Evolutionary conservation across 2,329 filamentous ascomycete genomes (phyloP).

Genomic region (Fusarium burgessii): DNA sequence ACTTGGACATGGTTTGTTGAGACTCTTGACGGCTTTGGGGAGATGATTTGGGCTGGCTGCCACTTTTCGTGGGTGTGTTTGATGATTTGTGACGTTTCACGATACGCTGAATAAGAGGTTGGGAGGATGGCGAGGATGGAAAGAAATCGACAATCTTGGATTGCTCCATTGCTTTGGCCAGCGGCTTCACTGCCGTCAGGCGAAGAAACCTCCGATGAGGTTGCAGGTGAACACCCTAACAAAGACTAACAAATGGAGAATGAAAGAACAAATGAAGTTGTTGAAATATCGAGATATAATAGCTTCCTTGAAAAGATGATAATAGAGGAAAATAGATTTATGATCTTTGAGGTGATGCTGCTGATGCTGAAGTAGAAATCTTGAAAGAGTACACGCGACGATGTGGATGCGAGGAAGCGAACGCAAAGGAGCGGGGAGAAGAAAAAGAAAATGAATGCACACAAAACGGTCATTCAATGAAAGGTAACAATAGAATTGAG

Average conservation of each 20-base stretch:
- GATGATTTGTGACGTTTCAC: neutral
- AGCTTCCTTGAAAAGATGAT: neutral
- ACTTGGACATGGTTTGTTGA: neutral
- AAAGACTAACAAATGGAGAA: neutral
- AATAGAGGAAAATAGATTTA: neutral
- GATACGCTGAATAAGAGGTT: neutral
- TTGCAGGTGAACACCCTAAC: neutral
- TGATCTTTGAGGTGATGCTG: neutral
- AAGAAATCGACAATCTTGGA: constrained; percentile 33
- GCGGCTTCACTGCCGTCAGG: neutral
- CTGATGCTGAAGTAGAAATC: neutral
- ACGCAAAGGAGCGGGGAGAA: neutral
- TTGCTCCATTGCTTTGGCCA: constrained; percentile 22
- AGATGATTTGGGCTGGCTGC: neutral
- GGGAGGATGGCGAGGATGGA: constrained; percentile 8
- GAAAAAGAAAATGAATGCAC: neutral
- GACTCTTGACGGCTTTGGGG: neutral
- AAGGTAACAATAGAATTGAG: neutral
- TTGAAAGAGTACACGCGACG: neutral
- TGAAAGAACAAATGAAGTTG: neutral
- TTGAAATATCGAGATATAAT: no score
- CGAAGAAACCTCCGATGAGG: neutral
- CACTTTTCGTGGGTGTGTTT: neutral
- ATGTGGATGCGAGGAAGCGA: neutral
- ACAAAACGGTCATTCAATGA: neutral